Evolutionary conservation across 1,284 basidiomycete genomes (phyloP), one percentile per base, ranked within the genome.

Genomic region (Fistulina hepatica): DNA sequence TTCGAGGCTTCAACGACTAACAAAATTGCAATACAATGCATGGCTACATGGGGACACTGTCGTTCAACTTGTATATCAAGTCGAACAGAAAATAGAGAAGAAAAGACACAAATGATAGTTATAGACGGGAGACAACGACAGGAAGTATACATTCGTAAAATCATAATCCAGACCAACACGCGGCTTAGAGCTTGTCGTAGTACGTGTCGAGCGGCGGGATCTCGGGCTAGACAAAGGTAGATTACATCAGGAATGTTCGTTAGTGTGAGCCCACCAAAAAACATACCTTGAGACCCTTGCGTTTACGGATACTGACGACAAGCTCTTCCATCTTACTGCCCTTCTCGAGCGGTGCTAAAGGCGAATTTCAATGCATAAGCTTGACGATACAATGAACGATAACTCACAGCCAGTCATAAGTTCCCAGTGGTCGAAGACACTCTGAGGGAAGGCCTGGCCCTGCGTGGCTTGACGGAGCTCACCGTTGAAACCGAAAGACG

Each of bases 401-500:
- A n/a, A n/a, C n/a, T n/a, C n/a, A 81, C 81, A 68, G 57, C 91
- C 91, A 59, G 67, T 70, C 80, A 93, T 86, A 49, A 78, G 45
- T 52, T 85, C 80, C 83, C 83, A 92, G 61, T 91, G 88, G 61
- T 94, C 90, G 60, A 97, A 90, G 55, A 97, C 93, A 52, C 67
- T 63, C 64, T 97, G 94, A 43, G 93, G 93, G 90, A 97, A 97
- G 51, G 94, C 95, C 71, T 98, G 95, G 44, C 94, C 95, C 59
- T 76, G 79, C 33, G 94, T 99, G 42, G 86, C 81, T 57, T 81
- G 77, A 54, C 94, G 88, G 40, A 99, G 79, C 53, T 91, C 93
- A 53, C 84, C 91, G 65, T 94, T 97, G 83, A 98, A 98, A 52
- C 95, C 94, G 71, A 98, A 97, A n/a, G 94, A 97, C 68, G 97